Evolutionary conservation across 225 moss, liverwort and hornwort species (phyloP).

Genomic region (Neckera pumila): DNA sequence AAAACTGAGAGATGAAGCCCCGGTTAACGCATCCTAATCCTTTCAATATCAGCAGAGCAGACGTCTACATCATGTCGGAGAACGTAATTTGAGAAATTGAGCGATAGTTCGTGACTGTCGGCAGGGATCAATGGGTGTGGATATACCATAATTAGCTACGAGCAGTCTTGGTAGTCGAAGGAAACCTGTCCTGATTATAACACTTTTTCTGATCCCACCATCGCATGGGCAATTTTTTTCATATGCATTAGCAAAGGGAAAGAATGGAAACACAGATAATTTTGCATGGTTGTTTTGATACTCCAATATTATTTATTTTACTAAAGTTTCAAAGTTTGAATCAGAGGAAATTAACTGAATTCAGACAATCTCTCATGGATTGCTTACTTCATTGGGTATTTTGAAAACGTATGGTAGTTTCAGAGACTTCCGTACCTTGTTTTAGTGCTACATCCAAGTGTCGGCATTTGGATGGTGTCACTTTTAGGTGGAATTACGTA

Average conservation of each 20-base stretch:
- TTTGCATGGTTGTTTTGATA: neutral
- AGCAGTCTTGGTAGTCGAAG: neutral
- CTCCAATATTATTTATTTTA: neutral
- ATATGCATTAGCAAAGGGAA: neutral
- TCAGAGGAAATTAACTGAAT: neutral
- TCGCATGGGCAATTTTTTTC: too few species aligned
- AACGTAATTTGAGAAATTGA: neutral
- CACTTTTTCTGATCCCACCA: neutral
- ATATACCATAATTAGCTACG: neutral
- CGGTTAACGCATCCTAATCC: neutral
- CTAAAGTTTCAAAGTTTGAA: neutral
- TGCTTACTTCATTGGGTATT: neutral
- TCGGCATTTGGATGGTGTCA: neutral
- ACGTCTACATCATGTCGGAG: neutral
- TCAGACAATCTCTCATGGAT: neutral
- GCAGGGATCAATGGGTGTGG: neutral
- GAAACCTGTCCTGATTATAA: neutral
- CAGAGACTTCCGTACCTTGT: neutral
- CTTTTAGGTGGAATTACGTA: neutral
- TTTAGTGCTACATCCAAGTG: neutral
- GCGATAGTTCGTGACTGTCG: neutral
- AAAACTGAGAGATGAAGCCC: neutral
- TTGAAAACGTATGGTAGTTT: neutral
- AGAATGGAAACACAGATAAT: neutral
- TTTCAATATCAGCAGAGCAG: neutral